Percentiles rank a stretch among this genome's conserved stretches.
These are phyloP conservation scores for Aureobasidium subglaciale DNA, from an alignment of 2,329 filamentous ascomycete species.

Conservation along the genomic window DNA sequence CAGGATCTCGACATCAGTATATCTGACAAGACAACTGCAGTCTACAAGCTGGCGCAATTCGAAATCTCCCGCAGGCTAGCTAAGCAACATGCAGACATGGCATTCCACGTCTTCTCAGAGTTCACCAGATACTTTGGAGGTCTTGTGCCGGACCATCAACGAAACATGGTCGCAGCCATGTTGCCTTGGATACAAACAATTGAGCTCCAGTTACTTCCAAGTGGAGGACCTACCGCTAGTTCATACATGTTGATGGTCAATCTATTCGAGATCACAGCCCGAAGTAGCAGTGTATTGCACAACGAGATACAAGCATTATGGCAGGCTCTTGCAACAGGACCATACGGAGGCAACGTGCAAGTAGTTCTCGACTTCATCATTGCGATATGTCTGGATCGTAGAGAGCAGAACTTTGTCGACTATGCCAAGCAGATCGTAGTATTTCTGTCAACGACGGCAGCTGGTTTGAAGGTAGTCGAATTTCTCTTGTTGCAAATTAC, in stretches of 20 bases:
- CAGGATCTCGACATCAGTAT: constrained; percentile 98
- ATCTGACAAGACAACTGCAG: constrained; percentile 94
- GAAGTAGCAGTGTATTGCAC: constrained; percentile 77
- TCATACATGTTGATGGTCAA: constrained; percentile 96
- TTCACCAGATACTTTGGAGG: constrained; percentile 91
- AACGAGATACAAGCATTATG: constrained; percentile 97
- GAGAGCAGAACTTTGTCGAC: constrained; percentile 96
- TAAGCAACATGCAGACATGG: constrained; percentile 79
- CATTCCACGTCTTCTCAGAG: constrained; percentile 92
- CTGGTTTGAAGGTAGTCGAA: constrained; percentile 87
- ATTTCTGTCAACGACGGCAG: constrained; percentile 78
- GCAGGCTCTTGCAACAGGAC: constrained; percentile 91
- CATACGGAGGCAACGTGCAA: constrained; percentile 87
- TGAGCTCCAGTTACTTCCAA: constrained; percentile 84
- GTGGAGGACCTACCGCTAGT: constrained; percentile 79
- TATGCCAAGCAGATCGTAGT: constrained; percentile 98
- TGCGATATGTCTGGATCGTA: constrained; percentile 79
- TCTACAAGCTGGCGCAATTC: constrained; percentile 96
- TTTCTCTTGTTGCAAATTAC: constrained; percentile 86
- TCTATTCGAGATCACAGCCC: constrained; percentile 91
- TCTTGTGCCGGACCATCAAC: constrained; percentile 71
- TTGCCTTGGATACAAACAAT: constrained; percentile 94
- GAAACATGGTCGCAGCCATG: constrained; percentile 90
- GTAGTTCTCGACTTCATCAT: constrained; percentile 96
- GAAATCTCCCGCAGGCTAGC: constrained; percentile 89